phyloP scores from a whole-genome alignment of 768 basidiomycete species.

The Trametes cubensis region DNA sequence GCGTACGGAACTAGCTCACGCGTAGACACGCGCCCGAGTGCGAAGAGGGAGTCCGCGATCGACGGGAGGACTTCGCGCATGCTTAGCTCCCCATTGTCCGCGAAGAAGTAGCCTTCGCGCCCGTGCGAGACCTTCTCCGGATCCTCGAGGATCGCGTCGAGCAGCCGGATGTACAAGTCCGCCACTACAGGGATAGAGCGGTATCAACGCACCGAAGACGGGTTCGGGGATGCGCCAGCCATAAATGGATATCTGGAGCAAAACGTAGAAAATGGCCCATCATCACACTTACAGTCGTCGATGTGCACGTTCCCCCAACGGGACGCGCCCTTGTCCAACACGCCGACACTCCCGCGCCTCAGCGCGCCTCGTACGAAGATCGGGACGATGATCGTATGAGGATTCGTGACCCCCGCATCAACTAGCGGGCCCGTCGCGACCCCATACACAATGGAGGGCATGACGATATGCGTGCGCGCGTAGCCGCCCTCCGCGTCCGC shows the following conservation, averaged over 20 bases:
- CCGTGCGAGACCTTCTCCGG: conserved; percentile 30
- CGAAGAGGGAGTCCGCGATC: conserved; percentile 37
- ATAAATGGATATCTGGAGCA: no score
- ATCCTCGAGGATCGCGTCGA: conserved; percentile 38
- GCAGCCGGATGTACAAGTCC: conserved; percentile 42
- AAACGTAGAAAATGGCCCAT: no score
- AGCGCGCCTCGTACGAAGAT: conserved; percentile 46
- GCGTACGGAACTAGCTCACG: conserved; percentile 1
- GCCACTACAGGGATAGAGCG: conserved; percentile 36
- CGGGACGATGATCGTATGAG: conserved; percentile 52
- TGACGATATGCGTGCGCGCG: conserved; percentile 51
- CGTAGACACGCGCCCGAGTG: conserved; percentile 26
- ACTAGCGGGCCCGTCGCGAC: conserved; percentile 58
- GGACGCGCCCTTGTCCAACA: conserved; percentile 58
- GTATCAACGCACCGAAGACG: no score
- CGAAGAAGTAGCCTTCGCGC: conserved; percentile 39
- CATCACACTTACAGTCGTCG: conserved; percentile 38
- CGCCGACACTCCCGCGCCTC: conserved; percentile 49
- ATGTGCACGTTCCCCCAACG: conserved; percentile 63
- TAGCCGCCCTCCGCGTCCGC: conserved; percentile 53
- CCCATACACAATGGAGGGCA: conserved; percentile 61
- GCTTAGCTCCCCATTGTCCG: conserved; percentile 31
- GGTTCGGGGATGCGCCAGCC: no score
- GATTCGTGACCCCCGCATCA: conserved; percentile 53
- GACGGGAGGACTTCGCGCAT: conserved; percentile 36